Conservation (phyloP, 345 rosid species). For the Arabis hirsuta region DNA sequence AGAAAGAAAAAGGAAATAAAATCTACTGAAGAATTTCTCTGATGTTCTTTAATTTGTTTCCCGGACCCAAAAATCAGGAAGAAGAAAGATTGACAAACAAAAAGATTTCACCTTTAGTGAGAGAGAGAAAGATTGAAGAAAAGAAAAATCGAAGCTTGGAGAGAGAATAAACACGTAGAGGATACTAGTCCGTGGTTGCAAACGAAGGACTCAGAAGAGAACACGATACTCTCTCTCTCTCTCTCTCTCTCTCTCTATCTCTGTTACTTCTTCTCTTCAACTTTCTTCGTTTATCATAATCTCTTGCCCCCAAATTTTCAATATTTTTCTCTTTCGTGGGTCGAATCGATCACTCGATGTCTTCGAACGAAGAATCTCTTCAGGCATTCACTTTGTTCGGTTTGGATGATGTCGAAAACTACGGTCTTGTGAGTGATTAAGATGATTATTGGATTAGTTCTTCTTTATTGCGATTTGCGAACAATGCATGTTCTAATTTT, state of each 20-base stretch:
- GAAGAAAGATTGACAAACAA: slow-evolving; percentile 13
- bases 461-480: background rate
- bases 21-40: too few species aligned
- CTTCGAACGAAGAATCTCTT: slow-evolving; percentile 48
- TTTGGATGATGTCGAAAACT: slow-evolving; percentile 69
- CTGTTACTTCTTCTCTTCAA: slow-evolving; percentile 24
- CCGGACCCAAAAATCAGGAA: slow-evolving; percentile 11
- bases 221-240: slow-evolving; percentile 44
- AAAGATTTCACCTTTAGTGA: slow-evolving; percentile 34
- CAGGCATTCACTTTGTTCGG: slow-evolving; percentile 52
- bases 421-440: slow-evolving; percentile 51
- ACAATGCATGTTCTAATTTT: slow-evolving; percentile 28
- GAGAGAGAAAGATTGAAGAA: slow-evolving; percentile 23
- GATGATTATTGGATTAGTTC: background rate
- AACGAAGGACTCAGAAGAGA: slow-evolving; percentile 50
- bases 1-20: too few species aligned
- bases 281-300: background rate
- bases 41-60: background rate
- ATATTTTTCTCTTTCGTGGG: background rate
- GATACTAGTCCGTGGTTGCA: slow-evolving; percentile 58
- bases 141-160: slow-evolving; percentile 21
- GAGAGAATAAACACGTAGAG: slow-evolving; percentile 44
- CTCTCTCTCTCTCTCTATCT: slow-evolving; percentile 24
- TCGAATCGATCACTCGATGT: slow-evolving; percentile 45
- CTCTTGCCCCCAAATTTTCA: slow-evolving; percentile 7